These are phyloP conservation scores for Lichtheimia ramosa DNA, from an alignment of 371 early-diverging fungal species.

Conservation along the genomic window DNA sequence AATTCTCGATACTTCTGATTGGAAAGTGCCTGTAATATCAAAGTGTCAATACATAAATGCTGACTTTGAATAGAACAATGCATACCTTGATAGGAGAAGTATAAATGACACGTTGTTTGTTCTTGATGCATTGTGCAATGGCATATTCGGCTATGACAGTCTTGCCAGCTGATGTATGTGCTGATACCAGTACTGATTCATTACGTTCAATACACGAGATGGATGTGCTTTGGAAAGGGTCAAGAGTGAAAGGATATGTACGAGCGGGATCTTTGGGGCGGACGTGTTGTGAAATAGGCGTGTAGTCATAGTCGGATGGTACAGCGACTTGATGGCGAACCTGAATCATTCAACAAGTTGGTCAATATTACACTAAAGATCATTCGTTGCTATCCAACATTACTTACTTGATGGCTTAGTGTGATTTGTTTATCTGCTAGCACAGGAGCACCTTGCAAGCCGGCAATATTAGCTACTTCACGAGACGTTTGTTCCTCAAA, in stretches of 20 bases:
- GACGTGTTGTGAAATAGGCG: constrained; percentile 85
- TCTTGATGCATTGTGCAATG: constrained; percentile 91
- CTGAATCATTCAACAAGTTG: constrained; percentile 22
- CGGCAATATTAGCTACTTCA: constrained; percentile 68
- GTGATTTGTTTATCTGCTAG: constrained; percentile 52
- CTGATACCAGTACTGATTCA: constrained; percentile 97
- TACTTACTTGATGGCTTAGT: constrained; percentile 51
- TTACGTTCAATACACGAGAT: constrained; percentile 92
- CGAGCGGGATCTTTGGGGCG: constrained; percentile 86
- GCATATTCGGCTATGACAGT: constrained; percentile 99
- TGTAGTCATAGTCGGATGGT: constrained; percentile 85
- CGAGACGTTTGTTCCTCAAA: constrained; percentile 79
- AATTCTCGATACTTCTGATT: constrained; percentile 99
- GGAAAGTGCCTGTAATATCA: constrained; percentile 78
- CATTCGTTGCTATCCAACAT: too few relatives aligned
- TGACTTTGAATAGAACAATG: background rate
- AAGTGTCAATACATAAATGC: background rate
- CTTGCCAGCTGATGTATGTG: constrained; percentile 99
- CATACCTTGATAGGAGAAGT: constrained; percentile 98
- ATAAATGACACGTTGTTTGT: constrained; percentile 98
- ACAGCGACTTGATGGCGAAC: constrained; percentile 96
- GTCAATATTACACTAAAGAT: background rate
- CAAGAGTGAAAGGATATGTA: constrained; percentile 92
- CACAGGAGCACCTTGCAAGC: constrained; percentile 36
- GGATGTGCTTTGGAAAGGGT: constrained; percentile 97